Evolutionary conservation across 2,329 filamentous ascomycete genomes (phyloP).

Genomic region (Cladophialophora exuberans): DNA sequence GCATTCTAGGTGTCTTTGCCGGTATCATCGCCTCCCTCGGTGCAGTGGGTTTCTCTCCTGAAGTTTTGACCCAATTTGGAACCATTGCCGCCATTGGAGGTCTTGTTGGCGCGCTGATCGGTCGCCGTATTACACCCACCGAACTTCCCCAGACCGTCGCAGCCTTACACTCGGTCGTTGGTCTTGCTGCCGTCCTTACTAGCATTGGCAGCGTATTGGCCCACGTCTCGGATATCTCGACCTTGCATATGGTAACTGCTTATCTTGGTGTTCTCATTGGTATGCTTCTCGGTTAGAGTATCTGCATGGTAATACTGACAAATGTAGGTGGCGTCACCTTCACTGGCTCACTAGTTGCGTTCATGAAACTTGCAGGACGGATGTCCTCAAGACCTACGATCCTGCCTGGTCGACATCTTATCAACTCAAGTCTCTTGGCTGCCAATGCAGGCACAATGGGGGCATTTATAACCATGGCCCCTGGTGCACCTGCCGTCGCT

Average conservation of each 20-base stretch:
- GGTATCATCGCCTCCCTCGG: slow-evolving; percentile 82
- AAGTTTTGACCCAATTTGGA: slow-evolving; percentile 80
- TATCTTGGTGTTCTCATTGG: slow-evolving; percentile 86
- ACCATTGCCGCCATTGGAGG: slow-evolving; percentile 73
- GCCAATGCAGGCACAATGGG: slow-evolving; percentile 83
- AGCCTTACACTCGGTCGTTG: slow-evolving; percentile 86
- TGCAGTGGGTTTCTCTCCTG: slow-evolving; percentile 77
- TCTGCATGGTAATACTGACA: slow-evolving; percentile 9
- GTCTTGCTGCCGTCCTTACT: slow-evolving; percentile 83
- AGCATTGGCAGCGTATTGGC: slow-evolving; percentile 85
- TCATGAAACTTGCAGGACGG: slow-evolving; percentile 79
- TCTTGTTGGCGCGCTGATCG: slow-evolving; percentile 68
- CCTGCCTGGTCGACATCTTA: slow-evolving; percentile 72
- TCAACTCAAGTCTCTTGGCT: slow-evolving; percentile 75
- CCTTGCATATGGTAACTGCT: slow-evolving; percentile 81
- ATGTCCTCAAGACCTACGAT: slow-evolving; percentile 78
- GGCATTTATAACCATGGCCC: slow-evolving; percentile 78
- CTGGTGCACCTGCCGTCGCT: slow-evolving; percentile 76
- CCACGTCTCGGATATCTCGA: slow-evolving; percentile 65
- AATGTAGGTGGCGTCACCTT: slow-evolving; percentile 75
- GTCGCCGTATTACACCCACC: slow-evolving; percentile 83
- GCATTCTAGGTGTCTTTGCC: slow-evolving; percentile 80
- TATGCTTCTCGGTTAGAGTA: slow-evolving; percentile 30
- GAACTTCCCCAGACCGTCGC: slow-evolving; percentile 88
- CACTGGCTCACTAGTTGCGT: slow-evolving; percentile 86